Percentiles rank a stretch among this genome's conserved stretches.
Conservation (phyloP, 768 basidiomycete species). For the Lepiota venenata region DNA sequence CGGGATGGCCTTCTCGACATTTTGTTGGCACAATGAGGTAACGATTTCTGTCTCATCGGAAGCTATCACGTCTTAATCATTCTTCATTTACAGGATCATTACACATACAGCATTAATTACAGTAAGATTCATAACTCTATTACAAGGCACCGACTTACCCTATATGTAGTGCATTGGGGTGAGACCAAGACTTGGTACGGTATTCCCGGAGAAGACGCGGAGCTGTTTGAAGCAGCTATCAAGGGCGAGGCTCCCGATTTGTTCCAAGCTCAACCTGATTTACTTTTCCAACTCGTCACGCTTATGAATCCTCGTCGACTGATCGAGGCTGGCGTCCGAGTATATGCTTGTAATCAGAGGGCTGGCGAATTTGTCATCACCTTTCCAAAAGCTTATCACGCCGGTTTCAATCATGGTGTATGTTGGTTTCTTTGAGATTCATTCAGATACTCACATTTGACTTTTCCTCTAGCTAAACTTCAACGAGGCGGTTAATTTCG, state of each 20-base stretch:
- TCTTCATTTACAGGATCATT: constrained; percentile 70
- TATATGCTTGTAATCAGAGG: constrained; percentile 93
- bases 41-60: constrained; percentile 14
- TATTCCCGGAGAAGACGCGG: constrained; percentile 92
- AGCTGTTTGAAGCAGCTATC: constrained; percentile 95
- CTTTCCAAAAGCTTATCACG: constrained; percentile 96
- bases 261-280: constrained; percentile 95
- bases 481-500: constrained; percentile 99
- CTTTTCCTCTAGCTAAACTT: constrained; percentile 75
- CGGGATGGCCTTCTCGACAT: constrained; percentile 98
- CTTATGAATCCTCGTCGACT: constrained; percentile 93
- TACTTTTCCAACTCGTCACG: constrained; percentile 96
- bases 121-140: constrained; percentile 48
- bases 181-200: constrained; percentile 99
- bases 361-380: constrained; percentile 98
- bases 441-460: constrained; percentile 18
- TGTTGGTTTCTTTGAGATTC: constrained; percentile 26
- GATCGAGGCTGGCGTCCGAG: constrained; percentile 83
- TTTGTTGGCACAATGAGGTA: constrained; percentile 99
- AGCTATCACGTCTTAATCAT: not conserved
- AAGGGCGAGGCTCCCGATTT: constrained; percentile 94
- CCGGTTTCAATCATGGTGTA: constrained; percentile 98
- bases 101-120: constrained; percentile 94
- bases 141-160: constrained; percentile 16
- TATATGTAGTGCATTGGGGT: constrained; percentile 87